These are phyloP conservation scores for Aspergillus viridinutans DNA, from an alignment of 2,329 filamentous ascomycete species.

Conservation along the genomic window DNA sequence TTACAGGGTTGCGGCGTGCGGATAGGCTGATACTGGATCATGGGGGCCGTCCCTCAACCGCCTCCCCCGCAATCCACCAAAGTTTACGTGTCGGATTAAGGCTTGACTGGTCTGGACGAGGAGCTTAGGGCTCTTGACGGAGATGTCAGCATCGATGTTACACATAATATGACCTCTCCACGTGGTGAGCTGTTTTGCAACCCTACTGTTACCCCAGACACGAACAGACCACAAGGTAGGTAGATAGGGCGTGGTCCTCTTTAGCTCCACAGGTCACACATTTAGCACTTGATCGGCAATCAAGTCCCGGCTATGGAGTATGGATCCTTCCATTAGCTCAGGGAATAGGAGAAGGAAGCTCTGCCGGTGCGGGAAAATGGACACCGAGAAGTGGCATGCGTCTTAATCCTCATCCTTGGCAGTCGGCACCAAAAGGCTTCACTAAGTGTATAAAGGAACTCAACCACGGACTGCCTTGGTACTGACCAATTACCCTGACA, in stretches of 20 bases:
- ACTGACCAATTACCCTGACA: background rate
- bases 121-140: background rate
- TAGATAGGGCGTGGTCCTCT: background rate
- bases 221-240: too few species aligned
- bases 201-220: background rate
- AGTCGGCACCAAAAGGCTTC: too few species aligned
- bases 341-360: background rate
- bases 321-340: background rate
- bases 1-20: background rate
- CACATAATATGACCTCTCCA: background rate
- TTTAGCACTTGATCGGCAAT: background rate
- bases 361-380: background rate
- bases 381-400: background rate
- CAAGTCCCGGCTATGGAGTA: background rate
- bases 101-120: background rate
- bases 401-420: background rate
- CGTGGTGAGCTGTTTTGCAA: background rate
- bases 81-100: background rate
- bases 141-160: background rate
- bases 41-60: background rate
- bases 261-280: background rate
- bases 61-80: background rate
- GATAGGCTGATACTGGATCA: background rate
- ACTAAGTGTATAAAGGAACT: too few species aligned
- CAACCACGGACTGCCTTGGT: background rate